A percentile compares a stretch with the other conserved stretches of the same genome.
Conservation (phyloP, 2,329 filamentous ascomycete species). For the Shiraia sp. region DNA sequence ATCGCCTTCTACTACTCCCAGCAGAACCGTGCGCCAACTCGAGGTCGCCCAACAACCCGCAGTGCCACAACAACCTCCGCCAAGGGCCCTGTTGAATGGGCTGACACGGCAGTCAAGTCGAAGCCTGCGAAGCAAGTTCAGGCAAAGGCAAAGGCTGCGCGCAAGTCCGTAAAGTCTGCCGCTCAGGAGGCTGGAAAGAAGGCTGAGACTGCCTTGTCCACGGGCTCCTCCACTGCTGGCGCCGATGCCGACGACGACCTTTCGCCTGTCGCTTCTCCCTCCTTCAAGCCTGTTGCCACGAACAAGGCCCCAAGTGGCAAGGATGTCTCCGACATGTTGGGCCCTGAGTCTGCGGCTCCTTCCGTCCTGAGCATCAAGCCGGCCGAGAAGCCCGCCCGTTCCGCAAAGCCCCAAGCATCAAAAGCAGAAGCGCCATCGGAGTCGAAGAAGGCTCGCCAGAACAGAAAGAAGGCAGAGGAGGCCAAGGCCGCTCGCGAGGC, state of each 20-base stretch:
- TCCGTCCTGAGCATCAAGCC: constrained; percentile 79
- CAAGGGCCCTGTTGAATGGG: constrained; percentile 29
- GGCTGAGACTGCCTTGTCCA: constrained; percentile 33
- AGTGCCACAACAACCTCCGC: constrained; percentile 23
- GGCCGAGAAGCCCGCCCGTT: constrained; percentile 60
- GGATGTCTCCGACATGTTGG: constrained; percentile 90
- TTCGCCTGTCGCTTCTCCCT: constrained; percentile 70
- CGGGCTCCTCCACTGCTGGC: constrained; percentile 67
- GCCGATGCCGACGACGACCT: constrained; percentile 81
- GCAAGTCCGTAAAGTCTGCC: constrained; percentile 41
- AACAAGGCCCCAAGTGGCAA: constrained; percentile 59
- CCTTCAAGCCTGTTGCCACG: constrained; percentile 49
- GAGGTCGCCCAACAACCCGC: constrained; percentile 36
- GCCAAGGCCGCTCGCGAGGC: constrained; percentile 75
- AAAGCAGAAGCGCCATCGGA: constrained; percentile 61
- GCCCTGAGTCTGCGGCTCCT: constrained; percentile 68
- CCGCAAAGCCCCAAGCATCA: constrained; percentile 65
- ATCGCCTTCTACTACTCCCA: constrained; percentile 36
- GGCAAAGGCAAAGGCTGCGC: constrained; percentile 38
- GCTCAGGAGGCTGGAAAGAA: constrained; percentile 41
- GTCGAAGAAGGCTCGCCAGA: constrained; percentile 95
- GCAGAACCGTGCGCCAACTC: constrained; percentile 21
- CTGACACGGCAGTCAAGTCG: constrained; percentile 30
- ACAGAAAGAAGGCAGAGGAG: constrained; percentile 83
- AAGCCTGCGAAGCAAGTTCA: constrained; percentile 26